phyloP scores from a whole-genome alignment of 176 grass and related monocot species.

The Olyra latifolia region DNA sequence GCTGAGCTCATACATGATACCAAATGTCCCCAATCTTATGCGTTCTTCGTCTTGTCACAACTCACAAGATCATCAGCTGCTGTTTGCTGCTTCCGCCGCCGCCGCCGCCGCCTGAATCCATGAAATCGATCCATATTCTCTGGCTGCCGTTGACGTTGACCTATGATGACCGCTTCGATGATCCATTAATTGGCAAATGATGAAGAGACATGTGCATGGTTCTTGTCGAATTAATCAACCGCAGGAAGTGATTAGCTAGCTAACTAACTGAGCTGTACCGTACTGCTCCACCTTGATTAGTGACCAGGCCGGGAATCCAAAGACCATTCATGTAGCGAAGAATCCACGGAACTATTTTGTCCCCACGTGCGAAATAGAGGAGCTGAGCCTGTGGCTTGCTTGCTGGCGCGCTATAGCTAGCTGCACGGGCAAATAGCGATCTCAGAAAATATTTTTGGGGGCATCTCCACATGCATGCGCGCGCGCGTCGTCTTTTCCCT shows the following conservation, averaged over 20 bases:
- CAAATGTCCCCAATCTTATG: neutral
- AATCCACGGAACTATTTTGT: neutral
- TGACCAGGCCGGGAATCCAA: neutral
- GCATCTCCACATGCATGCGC: constrained; percentile 31
- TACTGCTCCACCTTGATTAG: neutral
- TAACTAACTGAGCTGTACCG: neutral
- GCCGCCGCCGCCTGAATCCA: neutral
- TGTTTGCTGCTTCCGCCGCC: neutral
- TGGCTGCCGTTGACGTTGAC: neutral
- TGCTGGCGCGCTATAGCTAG: neutral
- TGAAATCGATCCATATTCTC: neutral
- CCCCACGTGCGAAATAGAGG: constrained; percentile 4
- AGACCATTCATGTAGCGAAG: neutral
- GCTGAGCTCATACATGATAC: neutral
- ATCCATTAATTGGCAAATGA: neutral
- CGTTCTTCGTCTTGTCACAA: constrained; percentile 17
- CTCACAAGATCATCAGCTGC: neutral
- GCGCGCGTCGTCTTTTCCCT: constrained; percentile 21
- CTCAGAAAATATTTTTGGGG: neutral
- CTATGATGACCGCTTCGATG: neutral
- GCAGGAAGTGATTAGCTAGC: neutral
- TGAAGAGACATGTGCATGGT: neutral
- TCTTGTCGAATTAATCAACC: neutral
- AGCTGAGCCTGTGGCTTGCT: neutral
- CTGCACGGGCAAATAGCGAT: constrained; percentile 17